phyloP scores from a whole-genome alignment of 2,329 filamentous ascomycete genomes.

The Ambrosiella xylebori region DNA sequence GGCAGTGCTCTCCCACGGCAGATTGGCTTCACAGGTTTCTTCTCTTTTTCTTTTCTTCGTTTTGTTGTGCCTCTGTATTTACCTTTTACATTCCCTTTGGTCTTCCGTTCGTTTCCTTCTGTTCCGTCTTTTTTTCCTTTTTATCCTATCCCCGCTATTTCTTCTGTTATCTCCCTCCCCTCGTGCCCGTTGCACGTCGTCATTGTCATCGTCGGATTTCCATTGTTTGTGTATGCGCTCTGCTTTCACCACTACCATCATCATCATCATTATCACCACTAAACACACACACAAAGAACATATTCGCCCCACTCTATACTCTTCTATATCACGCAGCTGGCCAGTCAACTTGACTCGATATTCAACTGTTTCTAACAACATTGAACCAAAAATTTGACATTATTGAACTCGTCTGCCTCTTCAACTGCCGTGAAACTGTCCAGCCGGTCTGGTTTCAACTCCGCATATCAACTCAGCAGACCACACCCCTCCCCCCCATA shows the following conservation, averaged over 20 bases:
- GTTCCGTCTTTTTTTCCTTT: neutral
- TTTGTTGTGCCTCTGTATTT: neutral
- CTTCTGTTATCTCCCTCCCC: neutral
- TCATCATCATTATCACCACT: neutral
- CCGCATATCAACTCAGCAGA: neutral
- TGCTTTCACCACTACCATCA: neutral
- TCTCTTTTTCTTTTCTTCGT: neutral
- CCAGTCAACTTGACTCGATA: neutral
- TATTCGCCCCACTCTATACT: neutral
- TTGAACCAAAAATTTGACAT: neutral
- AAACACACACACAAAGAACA: neutral
- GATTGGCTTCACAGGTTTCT: neutral
- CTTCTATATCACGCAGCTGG: neutral
- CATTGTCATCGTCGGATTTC: neutral
- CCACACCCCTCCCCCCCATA: neutral
- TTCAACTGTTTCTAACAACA: neutral
- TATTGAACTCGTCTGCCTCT: slow-evolving; percentile 2
- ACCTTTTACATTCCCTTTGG: slow-evolving; percentile 1
- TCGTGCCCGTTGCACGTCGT: neutral
- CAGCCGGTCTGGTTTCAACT: slow-evolving; percentile 12
- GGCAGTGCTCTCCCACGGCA: neutral
- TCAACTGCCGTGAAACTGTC: slow-evolving; percentile 9
- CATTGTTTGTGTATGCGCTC: neutral
- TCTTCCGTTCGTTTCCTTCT: slow-evolving; percentile 3
- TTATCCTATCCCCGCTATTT: neutral